A percentile compares a stretch with the other conserved stretches of the same genome.
Evolutionary conservation across 768 basidiomycete species (phyloP).

Genomic region (Trametes villosa): DNA sequence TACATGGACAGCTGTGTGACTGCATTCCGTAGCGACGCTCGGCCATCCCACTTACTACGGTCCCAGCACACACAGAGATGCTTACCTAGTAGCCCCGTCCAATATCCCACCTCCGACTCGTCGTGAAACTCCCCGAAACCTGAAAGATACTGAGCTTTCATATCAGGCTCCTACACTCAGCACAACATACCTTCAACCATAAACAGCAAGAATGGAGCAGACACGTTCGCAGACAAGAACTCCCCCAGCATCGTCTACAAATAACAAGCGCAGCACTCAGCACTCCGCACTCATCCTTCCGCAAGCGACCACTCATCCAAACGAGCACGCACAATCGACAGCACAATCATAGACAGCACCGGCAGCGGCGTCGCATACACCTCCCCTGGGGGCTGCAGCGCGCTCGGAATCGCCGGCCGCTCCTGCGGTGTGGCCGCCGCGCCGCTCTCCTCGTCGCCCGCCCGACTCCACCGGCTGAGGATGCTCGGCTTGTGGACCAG

Average conservation of each 20-base stretch:
- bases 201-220: conserved; percentile 89
- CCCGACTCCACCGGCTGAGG: conserved; percentile 27
- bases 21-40: background rate
- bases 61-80: background rate
- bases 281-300: too few species aligned
- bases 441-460: conserved; percentile 30
- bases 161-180: background rate
- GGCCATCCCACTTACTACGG: background rate
- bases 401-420: conserved; percentile 75
- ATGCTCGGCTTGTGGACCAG: conserved; percentile 27
- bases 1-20: too few species aligned
- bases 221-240: conserved; percentile 91
- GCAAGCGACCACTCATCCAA: background rate
- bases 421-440: conserved; percentile 40
- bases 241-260: conserved; percentile 90
- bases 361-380: conserved; percentile 82
- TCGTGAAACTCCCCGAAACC: conserved; percentile 73
- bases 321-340: conserved; percentile 74
- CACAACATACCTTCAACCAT: conserved; percentile 82
- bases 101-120: conserved; percentile 87
- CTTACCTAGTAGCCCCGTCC: conserved; percentile 83
- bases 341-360: conserved; percentile 83
- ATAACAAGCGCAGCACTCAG: background rate
- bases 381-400: conserved; percentile 64
- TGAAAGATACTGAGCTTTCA: conserved; percentile 36